Evolutionary conservation across 1,284 basidiomycete species (phyloP).

Genomic region (Leccinum pseudoinsigne): DNA sequence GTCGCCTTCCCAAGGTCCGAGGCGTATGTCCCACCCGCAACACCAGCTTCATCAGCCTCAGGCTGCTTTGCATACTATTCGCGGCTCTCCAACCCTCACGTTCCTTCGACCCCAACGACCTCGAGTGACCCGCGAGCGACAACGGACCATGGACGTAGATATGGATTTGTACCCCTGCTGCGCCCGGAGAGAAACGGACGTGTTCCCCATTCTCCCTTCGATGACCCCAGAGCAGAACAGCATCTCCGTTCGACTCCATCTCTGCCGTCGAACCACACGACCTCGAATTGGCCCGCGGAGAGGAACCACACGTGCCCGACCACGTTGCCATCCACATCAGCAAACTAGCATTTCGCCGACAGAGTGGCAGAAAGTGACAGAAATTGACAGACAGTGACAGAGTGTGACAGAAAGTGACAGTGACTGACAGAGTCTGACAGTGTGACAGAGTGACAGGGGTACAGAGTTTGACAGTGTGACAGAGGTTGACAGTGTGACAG

Average conservation of each 20-base stretch:
- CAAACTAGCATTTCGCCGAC: no score
- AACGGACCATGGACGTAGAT: conserved; percentile 74
- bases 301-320: conserved; percentile 25
- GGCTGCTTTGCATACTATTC: conserved; percentile 37
- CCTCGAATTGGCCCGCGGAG: conserved; percentile 43
- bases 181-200: conserved; percentile 65
- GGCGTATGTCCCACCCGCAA: conserved; percentile 39
- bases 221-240: conserved; percentile 12
- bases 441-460: no score
- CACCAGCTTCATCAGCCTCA: conserved; percentile 43
- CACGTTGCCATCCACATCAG: conserved; percentile 10
- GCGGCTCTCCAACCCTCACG: conserved; percentile 67
- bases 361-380: no score
- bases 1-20: conserved; percentile 44
- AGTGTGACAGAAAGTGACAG: no score
- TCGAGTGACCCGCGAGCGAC: conserved; percentile 52
- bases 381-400: no score
- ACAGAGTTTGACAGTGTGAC: no score
- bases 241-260: conserved; percentile 38
- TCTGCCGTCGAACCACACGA: conserved; percentile 49
- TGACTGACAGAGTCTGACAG: no score
- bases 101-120: conserved; percentile 50
- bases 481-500: no score
- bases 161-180: conserved; percentile 81
- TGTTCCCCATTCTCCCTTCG: conserved; percentile 31